Percentiles rank a stretch among this genome's conserved stretches.
These are phyloP conservation scores for Physcomitrellopsis africana DNA, from an alignment of 225 moss, liverwort and hornwort genomes.

Conservation along the genomic window DNA sequence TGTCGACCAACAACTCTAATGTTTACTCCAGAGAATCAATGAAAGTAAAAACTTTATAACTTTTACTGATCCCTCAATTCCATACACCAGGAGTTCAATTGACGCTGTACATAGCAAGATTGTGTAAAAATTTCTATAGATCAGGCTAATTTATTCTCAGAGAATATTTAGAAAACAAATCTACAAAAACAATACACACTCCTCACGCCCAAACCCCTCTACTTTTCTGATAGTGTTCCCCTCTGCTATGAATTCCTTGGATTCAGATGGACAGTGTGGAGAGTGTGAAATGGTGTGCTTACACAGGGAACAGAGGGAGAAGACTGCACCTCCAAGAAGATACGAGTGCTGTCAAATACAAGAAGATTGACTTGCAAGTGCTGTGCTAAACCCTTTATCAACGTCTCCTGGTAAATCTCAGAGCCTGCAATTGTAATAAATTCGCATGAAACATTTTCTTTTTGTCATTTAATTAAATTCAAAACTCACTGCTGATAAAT, in stretches of 20 bases:
- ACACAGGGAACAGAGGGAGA: constrained; percentile 31
- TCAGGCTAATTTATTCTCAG: background rate
- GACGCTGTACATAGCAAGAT: background rate
- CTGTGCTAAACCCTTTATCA: constrained; percentile 88
- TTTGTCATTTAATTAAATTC: constrained; percentile 6
- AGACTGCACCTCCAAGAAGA: constrained; percentile 79
- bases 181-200: background rate
- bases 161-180: background rate
- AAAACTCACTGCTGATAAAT: background rate
- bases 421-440: constrained; percentile 56
- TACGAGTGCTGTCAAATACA: constrained; percentile 85
- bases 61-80: background rate
- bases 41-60: background rate
- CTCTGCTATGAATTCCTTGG: constrained; percentile 1
- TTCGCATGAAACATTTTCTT: background rate
- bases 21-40: background rate
- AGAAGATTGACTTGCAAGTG: constrained; percentile 89
- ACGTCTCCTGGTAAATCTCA: constrained; percentile 85
- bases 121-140: background rate
- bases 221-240: background rate
- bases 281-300: constrained; percentile 25
- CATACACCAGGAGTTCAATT: background rate
- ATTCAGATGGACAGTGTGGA: background rate
- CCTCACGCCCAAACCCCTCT: background rate
- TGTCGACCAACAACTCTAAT: background rate